phyloP scores from a whole-genome alignment of 2,329 filamentous ascomycete genomes.

The Fusarium gaditjirri region DNA sequence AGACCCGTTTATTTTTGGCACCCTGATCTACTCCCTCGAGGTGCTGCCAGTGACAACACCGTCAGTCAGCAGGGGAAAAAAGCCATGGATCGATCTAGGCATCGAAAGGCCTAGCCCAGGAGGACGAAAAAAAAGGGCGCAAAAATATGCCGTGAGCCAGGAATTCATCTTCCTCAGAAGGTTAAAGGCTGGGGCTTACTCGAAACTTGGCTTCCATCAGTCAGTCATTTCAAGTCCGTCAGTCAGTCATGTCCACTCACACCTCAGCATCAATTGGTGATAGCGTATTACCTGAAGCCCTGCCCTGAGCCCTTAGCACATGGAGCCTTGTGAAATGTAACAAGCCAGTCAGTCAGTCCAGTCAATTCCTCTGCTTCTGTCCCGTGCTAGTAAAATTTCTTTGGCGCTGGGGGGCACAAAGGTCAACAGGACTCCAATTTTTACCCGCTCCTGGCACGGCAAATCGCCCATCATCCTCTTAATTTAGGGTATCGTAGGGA shows the following conservation, averaged over 20 bases:
- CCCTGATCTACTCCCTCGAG: neutral
- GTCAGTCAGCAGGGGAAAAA: neutral
- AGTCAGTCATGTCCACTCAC: conserved; percentile 29
- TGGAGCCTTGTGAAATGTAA: conserved; percentile 37
- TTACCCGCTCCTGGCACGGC: conserved; percentile 45
- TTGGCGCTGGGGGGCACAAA: conserved; percentile 15
- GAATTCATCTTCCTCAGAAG: conserved; percentile 4
- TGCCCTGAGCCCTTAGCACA: conserved; percentile 38
- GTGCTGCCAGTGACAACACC: neutral
- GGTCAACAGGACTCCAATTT: conserved; percentile 30
- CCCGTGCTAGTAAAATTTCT: conserved; percentile 41
- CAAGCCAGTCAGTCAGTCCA: conserved; percentile 18
- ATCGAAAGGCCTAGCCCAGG: conserved; percentile 18
- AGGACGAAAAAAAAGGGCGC: conserved; percentile 23
- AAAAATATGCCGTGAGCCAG: conserved; percentile 13
- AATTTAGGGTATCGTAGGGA: conserved; percentile 37
- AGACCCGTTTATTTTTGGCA: neutral
- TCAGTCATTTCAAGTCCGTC: conserved; percentile 11
- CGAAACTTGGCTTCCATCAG: conserved; percentile 17
- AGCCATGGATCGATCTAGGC: conserved; percentile 41
- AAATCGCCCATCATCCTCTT: conserved; percentile 32
- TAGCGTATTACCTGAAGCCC: conserved; percentile 17
- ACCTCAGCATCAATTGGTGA: conserved; percentile 27
- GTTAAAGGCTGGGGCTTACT: conserved; percentile 24
- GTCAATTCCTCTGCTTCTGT: conserved; percentile 26